Percentiles rank a stretch among this genome's conserved stretches.
Evolutionary conservation across 805 yeast species (phyloP).

Genomic region (Metschnikowia hibisci): DNA sequence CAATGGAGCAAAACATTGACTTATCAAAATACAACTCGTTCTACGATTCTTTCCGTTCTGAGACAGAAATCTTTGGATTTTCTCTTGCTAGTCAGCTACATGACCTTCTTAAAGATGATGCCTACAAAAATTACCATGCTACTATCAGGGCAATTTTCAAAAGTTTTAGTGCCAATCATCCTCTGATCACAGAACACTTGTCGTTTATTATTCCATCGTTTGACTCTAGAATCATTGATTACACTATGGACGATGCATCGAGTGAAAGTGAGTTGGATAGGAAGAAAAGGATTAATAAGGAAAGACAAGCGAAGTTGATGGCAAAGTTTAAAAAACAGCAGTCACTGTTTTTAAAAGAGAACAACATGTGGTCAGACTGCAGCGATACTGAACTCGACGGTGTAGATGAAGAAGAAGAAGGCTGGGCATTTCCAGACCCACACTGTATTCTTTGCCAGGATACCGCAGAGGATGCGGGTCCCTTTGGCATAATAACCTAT

Average conservation of each 20-base stretch:
- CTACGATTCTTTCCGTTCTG: slow-evolving; percentile 14
- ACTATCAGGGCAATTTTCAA: slow-evolving; percentile 56
- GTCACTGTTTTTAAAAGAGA: slow-evolving; percentile 60
- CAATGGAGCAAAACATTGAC: slow-evolving; percentile 31
- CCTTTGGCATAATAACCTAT: slow-evolving; percentile 72
- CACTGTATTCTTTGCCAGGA: slow-evolving; percentile 82
- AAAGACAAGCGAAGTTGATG: slow-evolving; percentile 64
- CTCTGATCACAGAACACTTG: slow-evolving; percentile 19
- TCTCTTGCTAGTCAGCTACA: slow-evolving; percentile 37
- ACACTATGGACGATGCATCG: slow-evolving; percentile 10
- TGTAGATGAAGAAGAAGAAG: slow-evolving; percentile 27
- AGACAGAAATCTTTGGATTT: slow-evolving; percentile 22
- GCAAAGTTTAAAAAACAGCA: slow-evolving; percentile 82
- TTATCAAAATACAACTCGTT: slow-evolving; percentile 28
- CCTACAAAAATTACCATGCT: slow-evolving; percentile 43
- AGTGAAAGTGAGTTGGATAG: slow-evolving; percentile 44
- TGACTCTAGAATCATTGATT: slow-evolving; percentile 21
- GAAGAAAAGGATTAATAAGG: slow-evolving; percentile 67
- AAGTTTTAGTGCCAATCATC: slow-evolving; percentile 24
- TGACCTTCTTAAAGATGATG: slow-evolving; percentile 37
- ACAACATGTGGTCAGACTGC: slow-evolving; percentile 28
- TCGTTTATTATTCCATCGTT: slow-evolving; percentile 22
- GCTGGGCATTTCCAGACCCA: slow-evolving; percentile 69
- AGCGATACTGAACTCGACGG: slow-evolving; percentile 45
- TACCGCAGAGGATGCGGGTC: slow-evolving; percentile 59